phyloP scores from a whole-genome alignment of 139 green algal species.

The Dunaliella sp. region DNA sequence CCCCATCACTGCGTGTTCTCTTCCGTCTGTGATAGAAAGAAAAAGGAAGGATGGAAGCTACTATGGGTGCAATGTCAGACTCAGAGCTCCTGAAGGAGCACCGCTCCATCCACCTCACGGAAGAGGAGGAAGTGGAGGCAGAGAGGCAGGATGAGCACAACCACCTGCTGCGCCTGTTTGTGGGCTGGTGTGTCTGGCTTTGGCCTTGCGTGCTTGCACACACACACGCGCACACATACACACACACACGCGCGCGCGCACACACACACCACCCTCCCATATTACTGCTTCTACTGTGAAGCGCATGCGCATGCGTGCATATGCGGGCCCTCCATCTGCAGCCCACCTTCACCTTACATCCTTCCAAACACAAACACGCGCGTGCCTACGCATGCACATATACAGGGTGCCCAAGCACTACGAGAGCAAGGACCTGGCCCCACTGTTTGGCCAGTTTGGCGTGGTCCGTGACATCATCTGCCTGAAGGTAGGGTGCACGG shows the following conservation, averaged over 20 bases:
- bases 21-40: background rate
- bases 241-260: background rate
- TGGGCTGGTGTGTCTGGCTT: background rate
- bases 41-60: no score
- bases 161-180: constrained; percentile 2
- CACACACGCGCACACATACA: background rate
- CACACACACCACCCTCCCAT: background rate
- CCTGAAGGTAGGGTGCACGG: constrained; percentile 17
- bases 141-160: background rate
- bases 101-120: background rate
- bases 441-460: constrained; percentile 16
- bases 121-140: background rate
- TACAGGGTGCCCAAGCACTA: constrained; percentile 15
- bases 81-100: background rate
- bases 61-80: no score
- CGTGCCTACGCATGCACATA: no score
- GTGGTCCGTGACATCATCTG: constrained; percentile 30
- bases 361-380: no score
- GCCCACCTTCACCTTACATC: background rate
- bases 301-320: background rate
- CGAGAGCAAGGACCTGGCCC: constrained; percentile 8
- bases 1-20: no score
- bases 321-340: background rate
- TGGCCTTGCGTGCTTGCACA: background rate
- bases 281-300: background rate